Percentiles rank a stretch among this genome's conserved stretches.
Conservation (phyloP, 2,329 filamentous ascomycete species). For the Talaromyces sp. region DNA sequence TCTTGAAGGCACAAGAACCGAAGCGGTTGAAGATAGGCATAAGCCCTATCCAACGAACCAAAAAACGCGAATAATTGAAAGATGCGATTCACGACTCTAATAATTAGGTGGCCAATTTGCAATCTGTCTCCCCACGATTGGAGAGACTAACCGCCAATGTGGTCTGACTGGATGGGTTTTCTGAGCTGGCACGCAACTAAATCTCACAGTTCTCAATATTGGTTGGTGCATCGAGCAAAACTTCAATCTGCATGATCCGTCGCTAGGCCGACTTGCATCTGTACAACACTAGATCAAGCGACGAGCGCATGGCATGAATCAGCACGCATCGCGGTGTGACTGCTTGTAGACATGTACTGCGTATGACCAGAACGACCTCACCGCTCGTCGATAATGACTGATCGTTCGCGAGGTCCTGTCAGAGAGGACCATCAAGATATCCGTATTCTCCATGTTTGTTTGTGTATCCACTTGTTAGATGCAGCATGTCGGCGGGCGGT, state of each 20-base stretch:
- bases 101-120: background rate
- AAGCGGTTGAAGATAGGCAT: background rate
- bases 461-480: background rate
- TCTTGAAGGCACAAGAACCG: background rate
- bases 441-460: background rate
- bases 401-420: background rate
- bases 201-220: background rate
- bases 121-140: background rate
- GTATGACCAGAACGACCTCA: background rate
- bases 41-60: background rate
- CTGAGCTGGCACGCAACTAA: background rate
- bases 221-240: background rate
- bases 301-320: constrained; percentile 8
- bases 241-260: background rate
- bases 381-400: background rate
- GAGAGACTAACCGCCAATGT: background rate
- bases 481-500: background rate
- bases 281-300: constrained; percentile 7
- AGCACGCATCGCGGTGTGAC: background rate
- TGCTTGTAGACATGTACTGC: background rate
- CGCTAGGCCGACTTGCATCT: constrained; percentile 10
- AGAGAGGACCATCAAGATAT: background rate
- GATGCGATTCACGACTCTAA: background rate
- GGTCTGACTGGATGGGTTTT: background rate
- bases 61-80: no score